A percentile compares a stretch with the other conserved stretches of the same genome.
Evolutionary conservation across 371 early-diverging fungal genomes (phyloP).

Genomic region (Mucor sp.): DNA sequence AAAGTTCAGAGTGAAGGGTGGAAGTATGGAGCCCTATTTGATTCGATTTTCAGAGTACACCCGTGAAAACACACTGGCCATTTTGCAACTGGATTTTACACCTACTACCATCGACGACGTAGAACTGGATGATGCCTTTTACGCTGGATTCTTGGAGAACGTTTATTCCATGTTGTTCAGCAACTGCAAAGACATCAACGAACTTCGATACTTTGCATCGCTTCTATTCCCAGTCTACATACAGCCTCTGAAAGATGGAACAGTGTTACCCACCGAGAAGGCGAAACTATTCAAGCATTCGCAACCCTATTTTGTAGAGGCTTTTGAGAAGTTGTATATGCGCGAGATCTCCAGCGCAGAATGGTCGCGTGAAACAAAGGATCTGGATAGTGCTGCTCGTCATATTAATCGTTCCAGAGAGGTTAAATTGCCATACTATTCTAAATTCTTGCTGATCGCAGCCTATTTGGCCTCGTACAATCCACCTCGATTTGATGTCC

Average conservation of each 20-base stretch:
- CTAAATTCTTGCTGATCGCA: constrained; percentile 86
- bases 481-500: constrained; percentile 82
- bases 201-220: constrained; percentile 79
- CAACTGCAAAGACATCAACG: constrained; percentile 82
- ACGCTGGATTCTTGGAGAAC: constrained; percentile 65
- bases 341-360: constrained; percentile 86
- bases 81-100: constrained; percentile 73
- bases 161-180: constrained; percentile 76
- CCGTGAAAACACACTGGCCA: constrained; percentile 67
- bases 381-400: not conserved
- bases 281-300: constrained; percentile 71
- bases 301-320: constrained; percentile 78
- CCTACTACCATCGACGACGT: constrained; percentile 19
- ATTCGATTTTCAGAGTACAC: constrained; percentile 77
- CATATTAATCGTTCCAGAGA: constrained; percentile 5
- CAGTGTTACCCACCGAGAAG: constrained; percentile 63
- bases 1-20: constrained; percentile 72
- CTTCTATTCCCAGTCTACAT: constrained; percentile 82
- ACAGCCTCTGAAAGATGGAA: constrained; percentile 75
- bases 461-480: constrained; percentile 93
- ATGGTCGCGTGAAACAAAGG: constrained; percentile 61
- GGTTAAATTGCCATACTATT: constrained; percentile 72
- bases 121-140: constrained; percentile 63
- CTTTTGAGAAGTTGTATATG: constrained; percentile 79
- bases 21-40: constrained; percentile 64